Evolutionary conservation across 2,329 filamentous ascomycete species (phyloP).

Genomic region (Talaromyces sp.): DNA sequence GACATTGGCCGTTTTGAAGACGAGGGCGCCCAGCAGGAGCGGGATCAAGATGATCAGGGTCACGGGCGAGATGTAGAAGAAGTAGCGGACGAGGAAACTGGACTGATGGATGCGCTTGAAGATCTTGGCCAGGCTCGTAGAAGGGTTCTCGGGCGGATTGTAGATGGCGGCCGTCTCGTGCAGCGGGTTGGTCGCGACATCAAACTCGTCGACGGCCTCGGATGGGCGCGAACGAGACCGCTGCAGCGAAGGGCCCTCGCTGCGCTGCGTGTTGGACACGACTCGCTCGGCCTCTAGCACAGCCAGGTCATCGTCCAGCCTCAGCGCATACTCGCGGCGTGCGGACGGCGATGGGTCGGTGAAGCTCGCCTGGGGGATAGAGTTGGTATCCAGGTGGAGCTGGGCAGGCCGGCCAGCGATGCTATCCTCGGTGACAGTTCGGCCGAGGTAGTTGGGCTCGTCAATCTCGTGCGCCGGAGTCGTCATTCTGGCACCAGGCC

Average conservation of each 20-base stretch:
- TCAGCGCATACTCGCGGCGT: slow-evolving; percentile 55
- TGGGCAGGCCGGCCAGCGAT: not conserved
- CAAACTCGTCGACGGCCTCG: slow-evolving; percentile 62
- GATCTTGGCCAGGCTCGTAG: slow-evolving; percentile 58
- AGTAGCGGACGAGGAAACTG: slow-evolving; percentile 63
- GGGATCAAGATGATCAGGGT: slow-evolving; percentile 63
- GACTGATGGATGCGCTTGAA: slow-evolving; percentile 63
- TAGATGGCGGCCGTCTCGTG: slow-evolving; percentile 64
- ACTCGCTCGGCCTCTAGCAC: slow-evolving; percentile 62
- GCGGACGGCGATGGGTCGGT: slow-evolving; percentile 48
- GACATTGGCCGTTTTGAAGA: slow-evolving; percentile 57
- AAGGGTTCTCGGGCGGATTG: slow-evolving; percentile 59
- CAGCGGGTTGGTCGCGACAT: slow-evolving; percentile 62
- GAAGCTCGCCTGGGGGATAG: not conserved
- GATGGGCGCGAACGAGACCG: slow-evolving; percentile 50
- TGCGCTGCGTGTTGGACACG: slow-evolving; percentile 42
- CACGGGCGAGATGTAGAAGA: slow-evolving; percentile 66
- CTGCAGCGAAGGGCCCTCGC: slow-evolving; percentile 43
- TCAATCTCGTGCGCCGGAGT: slow-evolving; percentile 10
- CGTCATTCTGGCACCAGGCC: slow-evolving; percentile 7
- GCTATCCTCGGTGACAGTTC: not conserved
- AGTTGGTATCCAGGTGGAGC: slow-evolving; percentile 3
- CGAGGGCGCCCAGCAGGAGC: slow-evolving; percentile 59
- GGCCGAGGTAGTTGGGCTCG: slow-evolving; percentile 5
- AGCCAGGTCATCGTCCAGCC: slow-evolving; percentile 62